Evolutionary conservation across 352 stramenopile species (phyloP).

Genomic region (Thalassiosira exigua): DNA sequence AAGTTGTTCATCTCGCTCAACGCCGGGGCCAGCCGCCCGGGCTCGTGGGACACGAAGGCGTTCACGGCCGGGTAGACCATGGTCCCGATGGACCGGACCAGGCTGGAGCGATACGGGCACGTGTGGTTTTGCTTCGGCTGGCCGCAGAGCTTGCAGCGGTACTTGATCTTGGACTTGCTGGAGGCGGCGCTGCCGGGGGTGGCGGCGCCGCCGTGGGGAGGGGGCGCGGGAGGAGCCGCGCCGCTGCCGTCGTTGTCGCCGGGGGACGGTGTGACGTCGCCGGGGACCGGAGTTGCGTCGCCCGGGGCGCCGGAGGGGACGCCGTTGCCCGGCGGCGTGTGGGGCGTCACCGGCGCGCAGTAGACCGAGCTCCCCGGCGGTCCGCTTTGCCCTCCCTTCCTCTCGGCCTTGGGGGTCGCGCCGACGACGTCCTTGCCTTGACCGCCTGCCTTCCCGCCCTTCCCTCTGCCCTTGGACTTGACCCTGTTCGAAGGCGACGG

Average conservation of each 20-base stretch:
- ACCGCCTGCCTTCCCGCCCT: constrained; percentile 11
- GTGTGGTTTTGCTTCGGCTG: constrained; percentile 68
- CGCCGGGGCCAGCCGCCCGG: constrained; percentile 63
- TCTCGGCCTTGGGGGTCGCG: too few relatives aligned
- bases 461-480: constrained; percentile 26
- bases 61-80: constrained; percentile 78
- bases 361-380: too few relatives aligned
- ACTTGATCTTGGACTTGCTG: too few relatives aligned
- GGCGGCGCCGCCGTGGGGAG: too few relatives aligned
- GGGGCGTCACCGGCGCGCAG: constrained; percentile 20
- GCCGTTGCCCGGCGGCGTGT: too few relatives aligned
- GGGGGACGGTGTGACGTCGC: too few relatives aligned
- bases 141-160: constrained; percentile 73
- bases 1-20: constrained; percentile 83
- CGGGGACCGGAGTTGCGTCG: too few relatives aligned
- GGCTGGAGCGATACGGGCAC: constrained; percentile 45
- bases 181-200: too few relatives aligned
- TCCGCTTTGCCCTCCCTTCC: too few relatives aligned
- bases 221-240: too few relatives aligned
- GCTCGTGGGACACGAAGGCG: constrained; percentile 69
- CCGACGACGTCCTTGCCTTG: constrained; percentile 1
- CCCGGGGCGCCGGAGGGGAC: too few relatives aligned
- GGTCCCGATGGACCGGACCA: constrained; percentile 76
- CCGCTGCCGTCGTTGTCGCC: too few relatives aligned
- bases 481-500: constrained; percentile 20